Evolutionary conservation across 2,329 filamentous ascomycete species (phyloP).

Genomic region (Trichoderma hamatum): DNA sequence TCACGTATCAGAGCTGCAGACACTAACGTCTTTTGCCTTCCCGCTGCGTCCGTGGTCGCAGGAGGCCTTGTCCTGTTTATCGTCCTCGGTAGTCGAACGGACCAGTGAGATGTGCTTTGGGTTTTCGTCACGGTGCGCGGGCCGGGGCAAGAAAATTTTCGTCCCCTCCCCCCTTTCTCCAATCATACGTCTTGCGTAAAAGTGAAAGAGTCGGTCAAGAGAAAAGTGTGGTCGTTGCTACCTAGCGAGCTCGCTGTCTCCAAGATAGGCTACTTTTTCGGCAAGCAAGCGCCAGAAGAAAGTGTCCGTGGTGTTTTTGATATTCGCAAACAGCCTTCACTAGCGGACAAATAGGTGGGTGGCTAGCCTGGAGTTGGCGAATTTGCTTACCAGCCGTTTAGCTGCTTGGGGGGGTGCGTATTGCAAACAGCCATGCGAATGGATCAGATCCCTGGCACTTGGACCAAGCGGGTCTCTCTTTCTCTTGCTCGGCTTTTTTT

Average conservation of each 20-base stretch:
- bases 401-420: conserved; percentile 22
- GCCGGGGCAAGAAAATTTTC: conserved; percentile 19
- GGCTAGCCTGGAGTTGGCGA: conserved; percentile 22
- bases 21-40: not conserved
- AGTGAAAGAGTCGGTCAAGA: conserved; percentile 28
- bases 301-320: conserved; percentile 18
- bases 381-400: conserved; percentile 17
- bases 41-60: conserved; percentile 18
- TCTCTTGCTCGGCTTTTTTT: not conserved
- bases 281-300: conserved; percentile 11
- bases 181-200: conserved; percentile 22
- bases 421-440: conserved; percentile 2
- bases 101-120: conserved; percentile 21
- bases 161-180: not conserved
- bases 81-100: conserved; percentile 17
- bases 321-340: conserved; percentile 13
- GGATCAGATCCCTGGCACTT: conserved; percentile 10
- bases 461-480: not conserved
- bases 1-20: conserved; percentile 14
- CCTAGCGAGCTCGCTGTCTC: conserved; percentile 16
- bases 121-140: conserved; percentile 21
- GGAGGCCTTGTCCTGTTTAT: conserved; percentile 12
- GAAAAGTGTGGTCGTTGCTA: not conserved
- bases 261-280: conserved; percentile 17
- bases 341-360: conserved; percentile 20